These are phyloP conservation scores for Populus tremula DNA, from an alignment of 345 rosid species.

Conservation along the genomic window DNA sequence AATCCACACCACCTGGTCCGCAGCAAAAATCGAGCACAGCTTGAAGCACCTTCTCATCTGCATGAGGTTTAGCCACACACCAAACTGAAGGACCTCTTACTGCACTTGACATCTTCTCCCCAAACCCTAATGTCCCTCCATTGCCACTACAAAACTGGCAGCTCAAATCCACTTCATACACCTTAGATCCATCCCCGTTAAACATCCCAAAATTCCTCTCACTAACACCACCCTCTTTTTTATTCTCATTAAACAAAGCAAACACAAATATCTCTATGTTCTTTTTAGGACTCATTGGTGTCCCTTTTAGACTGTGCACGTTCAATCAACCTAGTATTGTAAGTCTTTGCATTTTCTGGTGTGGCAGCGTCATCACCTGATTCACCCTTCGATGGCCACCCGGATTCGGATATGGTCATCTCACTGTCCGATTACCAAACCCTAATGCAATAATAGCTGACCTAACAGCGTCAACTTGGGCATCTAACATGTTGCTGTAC, in stretches of 20 bases:
- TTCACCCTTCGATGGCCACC: conserved; percentile 65
- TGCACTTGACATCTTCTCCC: conserved; percentile 28
- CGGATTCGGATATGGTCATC: conserved; percentile 53
- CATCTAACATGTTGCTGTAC: conserved; percentile 60
- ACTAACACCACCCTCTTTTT: conserved; percentile 42
- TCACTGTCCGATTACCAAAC: conserved; percentile 41
- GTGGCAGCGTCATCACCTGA: conserved; percentile 45
- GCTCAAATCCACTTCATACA: conserved; percentile 54
- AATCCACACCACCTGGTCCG: conserved; percentile 68
- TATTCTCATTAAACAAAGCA: conserved; percentile 67
- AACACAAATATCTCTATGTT: conserved; percentile 49
- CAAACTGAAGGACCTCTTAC: conserved; percentile 59
- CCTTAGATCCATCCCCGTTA: conserved; percentile 58
- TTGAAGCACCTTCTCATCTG: conserved; percentile 58
- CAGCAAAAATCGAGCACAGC: conserved; percentile 56
- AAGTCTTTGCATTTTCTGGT: conserved; percentile 45
- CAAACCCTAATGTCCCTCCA: conserved; percentile 25
- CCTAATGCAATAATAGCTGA: conserved; percentile 55
- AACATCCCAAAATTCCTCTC: conserved; percentile 66
- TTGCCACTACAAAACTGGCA: conserved; percentile 54
- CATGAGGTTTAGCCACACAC: conserved; percentile 73
- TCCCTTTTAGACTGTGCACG: conserved; percentile 54
- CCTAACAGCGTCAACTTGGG: conserved; percentile 58
- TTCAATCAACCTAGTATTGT: conserved; percentile 57
- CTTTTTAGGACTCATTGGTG: conserved; percentile 52